Evolutionary conservation across 139 green algal species (phyloP).

Genomic region (Zygnema cylindricum): DNA sequence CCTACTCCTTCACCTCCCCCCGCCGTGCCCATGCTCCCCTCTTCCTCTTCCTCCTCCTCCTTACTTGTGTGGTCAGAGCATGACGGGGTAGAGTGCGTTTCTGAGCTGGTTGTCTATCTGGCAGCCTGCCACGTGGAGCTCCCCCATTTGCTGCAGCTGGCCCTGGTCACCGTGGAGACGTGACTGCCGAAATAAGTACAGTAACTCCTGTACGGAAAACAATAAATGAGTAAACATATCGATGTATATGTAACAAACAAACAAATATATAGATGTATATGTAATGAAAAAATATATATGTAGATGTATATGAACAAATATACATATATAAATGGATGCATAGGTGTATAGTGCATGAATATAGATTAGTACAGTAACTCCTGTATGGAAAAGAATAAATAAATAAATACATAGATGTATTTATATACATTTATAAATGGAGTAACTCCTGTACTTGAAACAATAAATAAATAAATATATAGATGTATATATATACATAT

Average conservation of each 20-base stretch:
- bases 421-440: no score
- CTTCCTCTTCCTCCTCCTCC: background rate
- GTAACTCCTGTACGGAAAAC: slow-evolving; percentile 52
- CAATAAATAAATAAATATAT: slow-evolving; percentile 1
- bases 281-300: no score
- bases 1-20: background rate
- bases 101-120: slow-evolving; percentile 63
- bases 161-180: background rate
- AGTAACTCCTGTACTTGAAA: no score
- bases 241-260: no score
- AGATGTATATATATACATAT: no score
- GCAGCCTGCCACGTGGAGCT: slow-evolving; percentile 37
- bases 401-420: no score
- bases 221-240: no score
- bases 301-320: slow-evolving; percentile 32
- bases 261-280: no score
- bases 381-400: slow-evolving; percentile 34
- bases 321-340: no score
- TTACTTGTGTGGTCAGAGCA: slow-evolving; percentile 32
- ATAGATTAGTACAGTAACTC: slow-evolving; percentile 57
- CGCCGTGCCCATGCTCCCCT: slow-evolving; percentile 3
- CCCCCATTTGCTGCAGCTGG: slow-evolving; percentile 30
- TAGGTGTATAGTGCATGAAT: no score
- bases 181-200: slow-evolving; percentile 46
- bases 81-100: slow-evolving; percentile 50